These are phyloP conservation scores for Aspergillus novoparasiticus DNA, from an alignment of 2,329 filamentous ascomycete genomes.

Conservation along the genomic window DNA sequence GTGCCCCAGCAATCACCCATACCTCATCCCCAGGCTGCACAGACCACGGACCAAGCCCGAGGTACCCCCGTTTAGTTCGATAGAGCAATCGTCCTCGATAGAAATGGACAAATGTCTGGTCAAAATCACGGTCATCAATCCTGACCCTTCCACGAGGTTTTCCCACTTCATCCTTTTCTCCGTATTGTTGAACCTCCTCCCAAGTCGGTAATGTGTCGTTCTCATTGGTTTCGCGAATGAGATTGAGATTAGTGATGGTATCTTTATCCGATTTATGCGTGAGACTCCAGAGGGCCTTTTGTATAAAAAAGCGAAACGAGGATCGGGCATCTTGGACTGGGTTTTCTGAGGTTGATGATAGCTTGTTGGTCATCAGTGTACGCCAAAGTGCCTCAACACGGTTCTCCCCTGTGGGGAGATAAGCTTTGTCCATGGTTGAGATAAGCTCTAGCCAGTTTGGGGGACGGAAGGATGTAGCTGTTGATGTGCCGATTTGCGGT, in stretches of 20 bases:
- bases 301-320: neutral
- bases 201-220: neutral
- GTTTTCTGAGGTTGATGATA: neutral
- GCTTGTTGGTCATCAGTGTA: neutral
- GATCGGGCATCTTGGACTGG: neutral
- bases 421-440: neutral
- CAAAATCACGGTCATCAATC: neutral
- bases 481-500: neutral
- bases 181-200: neutral
- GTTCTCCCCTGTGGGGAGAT: neutral
- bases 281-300: neutral
- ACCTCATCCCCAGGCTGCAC: neutral
- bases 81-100: neutral
- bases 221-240: neutral
- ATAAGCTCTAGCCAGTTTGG: neutral
- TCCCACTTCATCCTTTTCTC: neutral
- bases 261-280: neutral
- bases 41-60: neutral
- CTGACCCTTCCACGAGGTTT: neutral
- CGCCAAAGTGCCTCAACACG: neutral
- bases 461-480: neutral
- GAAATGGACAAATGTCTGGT: neutral
- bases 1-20: neutral
- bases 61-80: neutral
- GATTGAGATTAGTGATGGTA: neutral